Base-by-base conservation (phyloP, 2,329 filamentous ascomycete species). In the Stagonosporopsis tanaceti region DNA sequence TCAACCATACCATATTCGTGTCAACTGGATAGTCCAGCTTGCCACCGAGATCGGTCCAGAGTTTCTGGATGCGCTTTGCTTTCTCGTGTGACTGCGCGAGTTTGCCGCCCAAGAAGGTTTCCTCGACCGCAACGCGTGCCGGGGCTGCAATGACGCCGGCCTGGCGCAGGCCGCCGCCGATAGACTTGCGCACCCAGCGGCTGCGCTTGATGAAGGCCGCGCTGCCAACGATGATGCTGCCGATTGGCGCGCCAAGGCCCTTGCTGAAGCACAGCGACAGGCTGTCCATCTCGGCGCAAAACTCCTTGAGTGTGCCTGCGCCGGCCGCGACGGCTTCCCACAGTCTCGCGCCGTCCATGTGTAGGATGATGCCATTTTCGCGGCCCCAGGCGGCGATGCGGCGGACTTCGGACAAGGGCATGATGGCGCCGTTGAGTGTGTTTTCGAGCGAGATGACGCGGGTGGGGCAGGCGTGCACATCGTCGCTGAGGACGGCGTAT, bases 1-100 rank as follows among this genome's bases (percentile, higher is more conserved):
- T 89, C 56, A 96, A 70, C 92, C 91, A 96, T 32, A 92, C 86
- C 91, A 96, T 96, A 77, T 96, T 96, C n/a, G 92, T 96, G 71
- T 96, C 88, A 1, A 90, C 88, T 0, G 90, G 89, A 57, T 88
- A 82, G 20, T 82, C 76, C 54, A 92, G 77, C 76, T 84, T 86
- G 1, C 92, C 92, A 4, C 92, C 92, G 48, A 88, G 80, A 15
- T 78, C 78, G 5, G 80, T 84, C 92, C 92, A 96, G 62, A 90
- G 75, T 30, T 81, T 78, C 25, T 83, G 87, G 24, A 93, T 80
- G 65, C 79, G 79, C 73, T 84, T 84, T 2, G 91, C 90, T 28
- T 83, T 84, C 44, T 78, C 77, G 74, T 94, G 90, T 8, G 84
- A 85, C 47, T 80, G 78, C 28, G 77, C 75, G 54, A 93, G 78